Conservation (phyloP, 2,329 filamentous ascomycete species). For the Fusarium cyanostomum region DNA sequence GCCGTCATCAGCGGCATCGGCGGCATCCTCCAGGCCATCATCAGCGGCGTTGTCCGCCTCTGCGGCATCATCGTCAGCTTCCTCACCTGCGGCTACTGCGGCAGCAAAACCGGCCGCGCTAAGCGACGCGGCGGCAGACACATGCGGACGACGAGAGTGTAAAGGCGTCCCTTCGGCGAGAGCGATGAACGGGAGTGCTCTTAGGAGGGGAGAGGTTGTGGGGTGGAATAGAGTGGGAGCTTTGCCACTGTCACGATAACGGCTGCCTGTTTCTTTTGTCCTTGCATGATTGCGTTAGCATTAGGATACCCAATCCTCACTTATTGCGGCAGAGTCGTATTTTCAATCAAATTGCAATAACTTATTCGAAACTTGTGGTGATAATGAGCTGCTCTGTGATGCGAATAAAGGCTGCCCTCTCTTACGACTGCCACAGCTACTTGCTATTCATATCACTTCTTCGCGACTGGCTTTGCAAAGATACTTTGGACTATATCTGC, state of each 20-base stretch:
- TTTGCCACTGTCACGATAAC: slow-evolving; percentile 22
- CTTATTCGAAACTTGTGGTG: no score
- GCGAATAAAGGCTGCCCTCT: no score
- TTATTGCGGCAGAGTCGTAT: slow-evolving; percentile 3
- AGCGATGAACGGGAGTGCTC: background rate
- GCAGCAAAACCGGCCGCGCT: slow-evolving; percentile 31
- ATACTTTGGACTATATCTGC: no score
- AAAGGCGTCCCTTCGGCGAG: background rate
- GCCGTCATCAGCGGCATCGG: slow-evolving; percentile 74
- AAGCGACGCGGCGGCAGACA: slow-evolving; percentile 25
- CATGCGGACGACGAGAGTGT: slow-evolving; percentile 30
- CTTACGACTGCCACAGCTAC: no score
- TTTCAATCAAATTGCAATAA: no score
- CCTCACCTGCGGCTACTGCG: slow-evolving; percentile 63
- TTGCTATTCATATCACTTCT: no score
- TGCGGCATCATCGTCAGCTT: slow-evolving; percentile 73
- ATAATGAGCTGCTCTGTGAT: no score
- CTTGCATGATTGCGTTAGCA: slow-evolving; percentile 26
- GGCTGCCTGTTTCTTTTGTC: slow-evolving; percentile 24
- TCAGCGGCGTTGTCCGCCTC: slow-evolving; percentile 72
- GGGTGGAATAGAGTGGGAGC: slow-evolving; percentile 5
- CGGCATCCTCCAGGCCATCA: slow-evolving; percentile 70
- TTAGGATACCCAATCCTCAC: slow-evolving; percentile 44
- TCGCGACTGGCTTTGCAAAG: no score
- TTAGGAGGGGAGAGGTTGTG: background rate